Evolutionary conservation across 352 stramenopile genomes (phyloP).

Genomic region (Phytophthora kernoviae): DNA sequence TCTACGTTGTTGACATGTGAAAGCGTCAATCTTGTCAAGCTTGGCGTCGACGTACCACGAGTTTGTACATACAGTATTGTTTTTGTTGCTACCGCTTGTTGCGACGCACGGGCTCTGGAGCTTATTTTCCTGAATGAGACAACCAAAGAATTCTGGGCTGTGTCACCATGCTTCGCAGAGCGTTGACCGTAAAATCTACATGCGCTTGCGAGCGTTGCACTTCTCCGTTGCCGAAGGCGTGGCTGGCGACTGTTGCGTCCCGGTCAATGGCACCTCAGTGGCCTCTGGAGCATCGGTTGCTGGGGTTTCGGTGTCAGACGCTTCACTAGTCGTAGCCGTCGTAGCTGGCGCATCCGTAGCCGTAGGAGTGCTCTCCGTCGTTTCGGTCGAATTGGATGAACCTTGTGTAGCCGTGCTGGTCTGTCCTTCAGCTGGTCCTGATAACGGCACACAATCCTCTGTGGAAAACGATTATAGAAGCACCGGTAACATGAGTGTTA

Average conservation of each 20-base stretch:
- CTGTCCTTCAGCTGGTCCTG: slow-evolving; percentile 11
- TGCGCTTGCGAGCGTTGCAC: too few species aligned
- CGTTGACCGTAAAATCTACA: too few species aligned
- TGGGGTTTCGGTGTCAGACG: neutral
- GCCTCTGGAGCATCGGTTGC: neutral
- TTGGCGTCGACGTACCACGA: too few species aligned
- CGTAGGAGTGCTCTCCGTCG: neutral
- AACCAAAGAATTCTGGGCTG: too few species aligned
- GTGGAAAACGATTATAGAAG: neutral
- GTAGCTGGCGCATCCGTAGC: neutral
- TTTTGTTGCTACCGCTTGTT: too few species aligned
- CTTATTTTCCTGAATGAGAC: too few species aligned
- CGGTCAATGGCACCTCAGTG: neutral
- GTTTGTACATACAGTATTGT: too few species aligned
- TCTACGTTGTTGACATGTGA: too few species aligned
- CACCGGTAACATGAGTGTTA: neutral
- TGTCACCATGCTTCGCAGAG: too few species aligned
- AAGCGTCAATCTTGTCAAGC: too few species aligned
- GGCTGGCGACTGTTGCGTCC: neutral
- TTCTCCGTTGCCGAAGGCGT: too few species aligned
- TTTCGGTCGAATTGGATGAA: neutral
- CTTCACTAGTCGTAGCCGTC: neutral
- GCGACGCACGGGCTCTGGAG: too few species aligned
- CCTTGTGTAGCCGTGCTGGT: slow-evolving; percentile 7
- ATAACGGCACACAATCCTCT: slow-evolving; percentile 24